Conservation (phyloP, 1,284 basidiomycete species). For the Grifola frondosa region DNA sequence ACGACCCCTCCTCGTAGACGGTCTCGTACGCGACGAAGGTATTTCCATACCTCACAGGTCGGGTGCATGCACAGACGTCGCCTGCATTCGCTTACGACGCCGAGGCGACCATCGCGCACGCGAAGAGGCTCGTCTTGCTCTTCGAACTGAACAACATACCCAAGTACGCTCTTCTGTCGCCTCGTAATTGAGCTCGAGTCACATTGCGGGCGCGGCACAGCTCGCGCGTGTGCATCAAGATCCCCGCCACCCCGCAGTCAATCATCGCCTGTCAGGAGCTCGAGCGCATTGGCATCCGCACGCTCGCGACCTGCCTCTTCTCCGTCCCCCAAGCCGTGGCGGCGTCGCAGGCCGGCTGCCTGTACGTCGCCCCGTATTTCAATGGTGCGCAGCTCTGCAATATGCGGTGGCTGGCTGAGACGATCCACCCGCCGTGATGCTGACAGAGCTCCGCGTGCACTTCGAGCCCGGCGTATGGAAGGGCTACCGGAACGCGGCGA, state of each 20-base stretch:
- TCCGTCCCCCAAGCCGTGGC: slow-evolving; percentile 47
- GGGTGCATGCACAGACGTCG: slow-evolving; percentile 47
- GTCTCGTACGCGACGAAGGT: slow-evolving; percentile 46
- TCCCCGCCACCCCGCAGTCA: slow-evolving; percentile 47
- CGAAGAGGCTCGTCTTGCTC: slow-evolving; percentile 40
- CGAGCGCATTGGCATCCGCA: slow-evolving; percentile 41
- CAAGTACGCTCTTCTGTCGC: slow-evolving; percentile 28
- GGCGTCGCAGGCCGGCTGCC: slow-evolving; percentile 46
- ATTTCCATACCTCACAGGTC: slow-evolving; percentile 44
- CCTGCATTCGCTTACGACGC: slow-evolving; percentile 44
- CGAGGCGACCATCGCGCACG: slow-evolving; percentile 45
- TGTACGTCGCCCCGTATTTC: slow-evolving; percentile 50
- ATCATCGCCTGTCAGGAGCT: slow-evolving; percentile 45
- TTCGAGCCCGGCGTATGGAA: slow-evolving; percentile 43
- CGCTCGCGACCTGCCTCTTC: slow-evolving; percentile 49
- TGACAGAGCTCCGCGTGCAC: slow-evolving; percentile 47
- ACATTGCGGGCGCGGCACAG: slow-evolving; percentile 22
- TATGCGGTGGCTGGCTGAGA: neutral
- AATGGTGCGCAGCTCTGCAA: slow-evolving; percentile 35
- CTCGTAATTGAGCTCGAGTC: neutral
- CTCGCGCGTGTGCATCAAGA: slow-evolving; percentile 50
- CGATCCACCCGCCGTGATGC: slow-evolving; percentile 2
- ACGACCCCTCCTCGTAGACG: slow-evolving; percentile 32
- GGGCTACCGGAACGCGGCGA: slow-evolving; percentile 39
- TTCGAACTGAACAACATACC: slow-evolving; percentile 47